Percentiles rank a stretch among this genome's conserved stretches.
Conservation (phyloP, 2,329 filamentous ascomycete genomes). For the Xylariaceae sp. region DNA sequence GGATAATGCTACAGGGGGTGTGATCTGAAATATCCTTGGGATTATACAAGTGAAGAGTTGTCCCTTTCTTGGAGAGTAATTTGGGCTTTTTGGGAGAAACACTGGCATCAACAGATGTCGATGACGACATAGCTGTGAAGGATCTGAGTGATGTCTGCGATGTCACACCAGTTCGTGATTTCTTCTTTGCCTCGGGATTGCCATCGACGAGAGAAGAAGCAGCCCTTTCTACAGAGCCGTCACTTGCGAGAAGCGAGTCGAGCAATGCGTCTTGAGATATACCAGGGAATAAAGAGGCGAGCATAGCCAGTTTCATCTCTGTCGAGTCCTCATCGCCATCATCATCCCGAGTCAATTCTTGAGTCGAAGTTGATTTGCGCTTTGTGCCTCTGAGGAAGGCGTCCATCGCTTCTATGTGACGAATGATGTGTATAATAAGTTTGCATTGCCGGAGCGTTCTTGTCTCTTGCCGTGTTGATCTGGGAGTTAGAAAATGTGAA, state of each 20-base stretch:
- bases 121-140: slow-evolving; percentile 36
- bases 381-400: slow-evolving; percentile 53
- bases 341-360: slow-evolving; percentile 18
- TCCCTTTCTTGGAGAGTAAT: slow-evolving; percentile 67
- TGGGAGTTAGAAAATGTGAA: neutral
- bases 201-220: slow-evolving; percentile 48
- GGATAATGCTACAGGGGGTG: slow-evolving; percentile 87
- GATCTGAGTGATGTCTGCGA: slow-evolving; percentile 61
- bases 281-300: slow-evolving; percentile 71
- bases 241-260: slow-evolving; percentile 71
- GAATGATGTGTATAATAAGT: too few species aligned
- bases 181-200: slow-evolving; percentile 31
- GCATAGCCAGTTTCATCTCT: slow-evolving; percentile 80
- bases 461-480: neutral
- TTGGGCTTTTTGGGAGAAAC: slow-evolving; percentile 37
- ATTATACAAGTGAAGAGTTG: slow-evolving; percentile 78
- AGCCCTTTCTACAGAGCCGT: slow-evolving; percentile 70
- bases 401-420: slow-evolving; percentile 49
- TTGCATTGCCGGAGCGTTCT: too few species aligned
- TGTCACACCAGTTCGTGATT: slow-evolving; percentile 38
- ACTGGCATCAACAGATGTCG: slow-evolving; percentile 9
- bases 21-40: slow-evolving; percentile 75
- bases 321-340: slow-evolving; percentile 63
- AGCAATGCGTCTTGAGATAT: slow-evolving; percentile 65
- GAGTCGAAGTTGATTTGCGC: slow-evolving; percentile 39